phyloP scores from a whole-genome alignment of 805 yeast species.

The Yamadazyma tumulicola region DNA sequence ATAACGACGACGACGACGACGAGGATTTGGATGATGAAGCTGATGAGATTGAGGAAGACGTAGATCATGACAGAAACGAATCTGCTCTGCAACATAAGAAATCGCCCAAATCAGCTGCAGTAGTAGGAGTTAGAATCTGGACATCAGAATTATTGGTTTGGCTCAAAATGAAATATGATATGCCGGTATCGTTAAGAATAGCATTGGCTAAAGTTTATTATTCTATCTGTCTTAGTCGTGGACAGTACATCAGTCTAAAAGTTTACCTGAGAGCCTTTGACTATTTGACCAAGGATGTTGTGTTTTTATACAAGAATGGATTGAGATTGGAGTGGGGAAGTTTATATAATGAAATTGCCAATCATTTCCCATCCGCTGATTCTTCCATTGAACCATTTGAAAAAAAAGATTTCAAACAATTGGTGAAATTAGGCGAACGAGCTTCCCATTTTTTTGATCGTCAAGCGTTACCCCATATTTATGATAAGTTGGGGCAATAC shows the following conservation, averaged over 20 bases:
- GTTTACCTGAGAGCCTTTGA: constrained; percentile 62
- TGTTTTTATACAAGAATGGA: constrained; percentile 36
- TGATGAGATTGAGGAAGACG: constrained; percentile 35
- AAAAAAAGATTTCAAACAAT: constrained; percentile 44
- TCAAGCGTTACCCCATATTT: constrained; percentile 46
- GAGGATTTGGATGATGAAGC: constrained; percentile 40
- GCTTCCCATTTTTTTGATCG: constrained; percentile 54
- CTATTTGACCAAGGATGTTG: constrained; percentile 48
- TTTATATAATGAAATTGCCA: constrained; percentile 32
- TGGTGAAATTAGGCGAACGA: constrained; percentile 50
- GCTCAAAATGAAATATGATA: constrained; percentile 70
- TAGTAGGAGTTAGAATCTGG: constrained; percentile 78
- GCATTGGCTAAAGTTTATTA: constrained; percentile 67
- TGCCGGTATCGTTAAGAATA: constrained; percentile 65
- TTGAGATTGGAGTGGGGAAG: constrained; percentile 51
- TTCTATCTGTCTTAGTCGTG: constrained; percentile 65
- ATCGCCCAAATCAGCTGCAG: constrained; percentile 65
- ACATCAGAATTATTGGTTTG: constrained; percentile 80
- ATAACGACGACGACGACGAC: constrained; percentile 9
- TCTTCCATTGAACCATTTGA: constrained; percentile 49
- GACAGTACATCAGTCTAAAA: constrained; percentile 60
- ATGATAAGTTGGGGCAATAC: constrained; percentile 48
- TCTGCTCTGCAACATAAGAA: constrained; percentile 54
- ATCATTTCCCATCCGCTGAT: constrained; percentile 30
- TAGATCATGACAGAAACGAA: constrained; percentile 29